Percentiles rank a stretch among this genome's conserved stretches.
Conservation (phyloP, 73 alveolate genomes). For the Paraurostyla sp. region DNA sequence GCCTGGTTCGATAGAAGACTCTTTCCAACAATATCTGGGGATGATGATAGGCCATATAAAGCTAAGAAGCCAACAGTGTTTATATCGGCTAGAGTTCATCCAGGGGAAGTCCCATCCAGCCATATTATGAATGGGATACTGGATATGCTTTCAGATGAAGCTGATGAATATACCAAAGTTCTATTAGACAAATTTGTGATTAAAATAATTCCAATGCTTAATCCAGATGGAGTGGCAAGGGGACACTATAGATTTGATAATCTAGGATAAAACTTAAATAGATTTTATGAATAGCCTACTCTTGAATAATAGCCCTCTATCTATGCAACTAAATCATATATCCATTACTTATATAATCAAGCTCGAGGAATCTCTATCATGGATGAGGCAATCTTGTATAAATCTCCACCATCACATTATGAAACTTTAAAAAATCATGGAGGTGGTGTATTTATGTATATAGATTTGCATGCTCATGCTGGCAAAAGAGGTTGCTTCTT, state of each 20-base stretch:
- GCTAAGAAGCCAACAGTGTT: slow-evolving; percentile 53
- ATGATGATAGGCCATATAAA: slow-evolving; percentile 21
- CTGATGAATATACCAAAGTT: not conserved
- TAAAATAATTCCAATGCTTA: slow-evolving; percentile 69
- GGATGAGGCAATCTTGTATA: no score
- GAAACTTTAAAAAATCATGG: not conserved
- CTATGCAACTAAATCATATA: slow-evolving; percentile 69
- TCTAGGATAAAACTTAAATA: slow-evolving; percentile 64
- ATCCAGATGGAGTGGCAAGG: slow-evolving; percentile 80
- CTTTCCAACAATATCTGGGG: slow-evolving; percentile 49
- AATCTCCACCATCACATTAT: not conserved
- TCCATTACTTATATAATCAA: slow-evolving; percentile 36
- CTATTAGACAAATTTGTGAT: slow-evolving; percentile 71
- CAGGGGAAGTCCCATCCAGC: slow-evolving; percentile 98
- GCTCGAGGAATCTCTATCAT: no score
- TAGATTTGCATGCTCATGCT: slow-evolving; percentile 90
- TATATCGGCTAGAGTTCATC: slow-evolving; percentile 93
- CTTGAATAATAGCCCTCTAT: slow-evolving; percentile 73
- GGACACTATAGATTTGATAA: slow-evolving; percentile 78
- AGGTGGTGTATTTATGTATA: slow-evolving; percentile 25
- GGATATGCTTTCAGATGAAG: slow-evolving; percentile 65
- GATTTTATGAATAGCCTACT: slow-evolving; percentile 71
- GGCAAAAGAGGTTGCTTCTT: slow-evolving; percentile 77
- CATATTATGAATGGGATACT: slow-evolving; percentile 89
- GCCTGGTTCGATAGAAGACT: slow-evolving; percentile 37